Evolutionary conservation across 1,139 yeast species (phyloP), one percentile per base, ranked within the genome.

Genomic region (Suhomyces guaymorum): DNA sequence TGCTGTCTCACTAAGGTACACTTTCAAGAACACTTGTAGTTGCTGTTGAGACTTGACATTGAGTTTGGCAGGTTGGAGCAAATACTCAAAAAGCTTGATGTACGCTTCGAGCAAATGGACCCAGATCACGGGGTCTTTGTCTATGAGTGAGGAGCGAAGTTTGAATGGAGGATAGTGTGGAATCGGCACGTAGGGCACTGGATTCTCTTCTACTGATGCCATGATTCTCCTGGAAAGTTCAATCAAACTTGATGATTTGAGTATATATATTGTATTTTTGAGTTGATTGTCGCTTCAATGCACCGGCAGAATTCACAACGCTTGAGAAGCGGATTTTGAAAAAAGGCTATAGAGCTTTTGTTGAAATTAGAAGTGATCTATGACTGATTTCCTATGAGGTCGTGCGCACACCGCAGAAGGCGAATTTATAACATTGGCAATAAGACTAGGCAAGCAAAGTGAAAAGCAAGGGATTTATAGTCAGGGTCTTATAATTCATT

Each of bases 71-170:
- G 59, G 62, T 9, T 59, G 53, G 13, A 75, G 55, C 24, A 82
- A 55, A 41, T 63, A 73, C 38, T 70, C 66, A 46, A 79, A 68
- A 14, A 78, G 61, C 16, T 55, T 55, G 35, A 82, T 75, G 53
- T 82, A 84, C 4, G 77, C 76, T 44, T 81, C 85, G 11, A 83
- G 59, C 19, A 82, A 59, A 54, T 82, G 88, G 3, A 74, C 82
- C 89, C 90, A 84, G 8, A 84, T 83, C 21, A 84, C 89, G 0
- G 94, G 94, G 52, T 84, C 94, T 47, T 78, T 82, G 49, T 84
- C 92, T 7, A 82, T 80, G 49, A 84, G 63, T 7, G 87, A 79
- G 0, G 90, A 83, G 25, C 92, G 64, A 20, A 84, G 68, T 42
- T 75, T 73, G 59, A 83, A 82, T 1, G 89, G 89, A 3, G 92